phyloP scores from a whole-genome alignment of 495 filamentous ascomycete genomes.

The Neurospora hispaniola region DNA sequence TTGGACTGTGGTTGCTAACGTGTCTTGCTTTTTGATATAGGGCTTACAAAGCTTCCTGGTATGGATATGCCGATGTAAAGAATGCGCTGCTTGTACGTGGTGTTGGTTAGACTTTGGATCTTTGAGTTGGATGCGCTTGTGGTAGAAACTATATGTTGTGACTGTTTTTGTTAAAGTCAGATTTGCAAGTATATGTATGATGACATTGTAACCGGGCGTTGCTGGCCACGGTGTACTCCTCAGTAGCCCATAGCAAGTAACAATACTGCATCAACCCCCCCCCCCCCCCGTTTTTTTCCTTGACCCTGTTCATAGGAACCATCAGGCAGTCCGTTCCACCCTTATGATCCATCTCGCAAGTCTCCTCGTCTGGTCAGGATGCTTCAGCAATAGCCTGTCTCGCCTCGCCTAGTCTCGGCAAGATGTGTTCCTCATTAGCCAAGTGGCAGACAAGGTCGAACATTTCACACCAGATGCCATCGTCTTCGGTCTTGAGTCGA shows the following conservation, averaged over 20 bases:
- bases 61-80: constrained; percentile 12
- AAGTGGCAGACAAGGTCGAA: background rate
- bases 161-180: background rate
- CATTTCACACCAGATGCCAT: background rate
- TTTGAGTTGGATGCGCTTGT: background rate
- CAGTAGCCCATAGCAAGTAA: background rate
- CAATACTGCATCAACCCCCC: background rate
- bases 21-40: background rate
- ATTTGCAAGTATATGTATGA: background rate
- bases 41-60: constrained; percentile 17
- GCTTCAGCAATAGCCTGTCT: background rate
- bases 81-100: background rate
- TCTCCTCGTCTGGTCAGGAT: background rate
- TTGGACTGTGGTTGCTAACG: background rate
- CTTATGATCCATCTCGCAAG: background rate
- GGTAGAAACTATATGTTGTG: background rate
- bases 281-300: background rate
- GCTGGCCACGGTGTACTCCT: background rate
- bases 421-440: background rate
- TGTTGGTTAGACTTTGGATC: background rate
- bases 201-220: background rate
- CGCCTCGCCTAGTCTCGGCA: background rate
- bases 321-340: background rate
- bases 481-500: background rate
- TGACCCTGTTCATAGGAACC: background rate